Percentiles rank a stretch among this genome's conserved stretches.
Conservation (phyloP, 108 stramenopile species). For the Cafeteria roenbergensis region DNA sequence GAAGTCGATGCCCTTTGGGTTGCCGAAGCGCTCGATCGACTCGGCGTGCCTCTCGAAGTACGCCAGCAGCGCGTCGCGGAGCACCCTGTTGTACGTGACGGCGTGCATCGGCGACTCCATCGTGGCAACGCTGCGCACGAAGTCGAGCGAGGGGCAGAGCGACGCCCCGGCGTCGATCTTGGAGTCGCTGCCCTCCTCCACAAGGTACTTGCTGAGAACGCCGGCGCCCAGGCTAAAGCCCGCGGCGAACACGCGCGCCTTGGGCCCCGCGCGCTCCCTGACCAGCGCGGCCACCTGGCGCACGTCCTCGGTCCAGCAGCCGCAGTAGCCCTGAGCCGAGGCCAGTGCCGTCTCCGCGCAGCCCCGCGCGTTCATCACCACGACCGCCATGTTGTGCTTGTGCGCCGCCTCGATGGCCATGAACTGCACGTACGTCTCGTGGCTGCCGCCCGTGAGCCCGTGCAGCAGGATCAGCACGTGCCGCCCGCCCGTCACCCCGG, state of each 20-base stretch:
- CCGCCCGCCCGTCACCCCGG: too few species aligned
- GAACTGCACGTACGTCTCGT: conserved; percentile 11
- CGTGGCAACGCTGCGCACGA: conserved; percentile 5
- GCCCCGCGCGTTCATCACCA: conserved; percentile 23
- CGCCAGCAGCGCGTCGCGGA: neutral
- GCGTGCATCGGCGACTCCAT: conserved; percentile 5
- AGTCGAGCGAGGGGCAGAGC: neutral
- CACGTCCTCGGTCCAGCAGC: conserved; percentile 10
- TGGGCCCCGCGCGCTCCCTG: neutral
- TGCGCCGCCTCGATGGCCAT: neutral
- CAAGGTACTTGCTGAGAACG: conserved; percentile 19
- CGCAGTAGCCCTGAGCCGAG: conserved; percentile 9
- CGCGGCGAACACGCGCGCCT: conserved; percentile 11
- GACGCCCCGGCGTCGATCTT: neutral
- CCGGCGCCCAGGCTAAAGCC: conserved; percentile 24
- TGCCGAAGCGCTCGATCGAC: neutral
- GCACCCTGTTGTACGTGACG: conserved; percentile 1
- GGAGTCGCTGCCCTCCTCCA: conserved; percentile 5
- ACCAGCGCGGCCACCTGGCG: conserved; percentile 1
- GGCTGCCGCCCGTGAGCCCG: conserved; percentile 20
- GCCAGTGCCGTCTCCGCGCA: conserved; percentile 19
- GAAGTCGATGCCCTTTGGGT: neutral
- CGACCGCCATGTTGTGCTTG: neutral
- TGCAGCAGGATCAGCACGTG: conserved; percentile 12
- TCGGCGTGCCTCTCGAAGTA: conserved; percentile 9